These are phyloP conservation scores for Phyllostachys edulis DNA, from an alignment of 176 grass and related monocot species.

Conservation along the genomic window DNA sequence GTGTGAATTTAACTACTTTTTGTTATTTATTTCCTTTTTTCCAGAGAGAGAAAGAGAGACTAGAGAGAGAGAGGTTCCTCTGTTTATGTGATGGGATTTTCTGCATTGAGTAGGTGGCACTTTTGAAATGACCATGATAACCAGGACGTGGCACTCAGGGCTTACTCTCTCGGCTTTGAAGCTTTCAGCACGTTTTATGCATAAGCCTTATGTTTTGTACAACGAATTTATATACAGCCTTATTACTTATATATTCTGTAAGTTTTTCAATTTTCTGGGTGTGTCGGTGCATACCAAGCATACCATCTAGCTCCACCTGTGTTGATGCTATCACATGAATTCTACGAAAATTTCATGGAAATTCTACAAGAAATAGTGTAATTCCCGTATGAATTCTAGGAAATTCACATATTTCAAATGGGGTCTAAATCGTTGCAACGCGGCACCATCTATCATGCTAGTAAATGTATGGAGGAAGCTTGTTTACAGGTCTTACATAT, in stretches of 20 bases:
- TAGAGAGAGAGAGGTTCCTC: neutral
- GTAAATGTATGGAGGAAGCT: neutral
- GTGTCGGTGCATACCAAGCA: too few species aligned
- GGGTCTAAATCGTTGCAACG: neutral
- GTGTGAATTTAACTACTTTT: conserved; percentile 33
- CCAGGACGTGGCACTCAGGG: neutral
- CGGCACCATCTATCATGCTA: neutral
- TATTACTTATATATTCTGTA: too few species aligned
- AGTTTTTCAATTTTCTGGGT: too few species aligned
- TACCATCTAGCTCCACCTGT: too few species aligned
- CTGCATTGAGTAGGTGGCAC: neutral
- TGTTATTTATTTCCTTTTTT: neutral
- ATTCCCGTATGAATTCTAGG: neutral
- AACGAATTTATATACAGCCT: too few species aligned
- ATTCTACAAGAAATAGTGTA: neutral
- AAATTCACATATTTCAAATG: neutral
- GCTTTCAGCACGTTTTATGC: too few species aligned
- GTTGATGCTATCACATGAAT: too few species aligned
- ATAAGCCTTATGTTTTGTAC: too few species aligned
- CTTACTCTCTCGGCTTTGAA: too few species aligned
- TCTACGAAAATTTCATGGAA: too few species aligned
- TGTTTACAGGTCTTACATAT: neutral
- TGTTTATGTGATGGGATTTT: neutral
- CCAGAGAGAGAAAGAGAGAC: neutral
- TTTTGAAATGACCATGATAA: neutral